Evolutionary conservation across 2,329 filamentous ascomycete genomes (phyloP), one percentile per base, ranked within the genome.

Genomic region (Aspergillus sp.): DNA sequence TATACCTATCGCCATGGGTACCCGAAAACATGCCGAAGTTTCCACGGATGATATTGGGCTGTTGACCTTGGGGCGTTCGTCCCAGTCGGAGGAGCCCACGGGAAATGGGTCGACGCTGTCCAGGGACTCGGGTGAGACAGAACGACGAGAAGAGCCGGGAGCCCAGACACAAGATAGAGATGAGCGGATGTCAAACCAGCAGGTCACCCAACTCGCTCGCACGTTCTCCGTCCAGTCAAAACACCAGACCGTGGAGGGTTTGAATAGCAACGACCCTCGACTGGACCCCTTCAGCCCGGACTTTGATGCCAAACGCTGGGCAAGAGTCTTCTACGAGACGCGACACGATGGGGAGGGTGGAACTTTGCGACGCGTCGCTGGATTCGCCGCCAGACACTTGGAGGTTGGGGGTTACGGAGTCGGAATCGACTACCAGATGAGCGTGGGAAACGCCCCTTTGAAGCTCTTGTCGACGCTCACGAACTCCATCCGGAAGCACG

Each of bases 351-450:
- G 55, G 2, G 50, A 56, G 4, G 55, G 49, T n/a, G 52, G 24
- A 6, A 24, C 39, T n/a, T 50, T 46, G 1, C 45, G 55, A 10
- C 62, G 57, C 9, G 55, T 53, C n/a, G 36, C 60, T 6, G 57
- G 62, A 9, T 9, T 62, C 29, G 59, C 62, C 14, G 52, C 62
- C 55, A 64, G 52, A 32, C 5, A 60, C 55, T 11, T 58, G 42
- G 47, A 49, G 24, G 50, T 57, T 10, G 32, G 20, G 11, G 55
- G 55, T 2, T 53, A 47, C 45, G 55, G 55, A 18, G 47, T 22
- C 24, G 32, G 32, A 6, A 36, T 53, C 9, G 72, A 76, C 56
- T 75, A 72, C 62, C 74, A 78, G 42, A 59, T 51, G 54, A 59
- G 53, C 9, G 54, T 56, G 7, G 57, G 57, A 26, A 59, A 59